phyloP scores from a whole-genome alignment of 1,284 basidiomycete genomes.

The Trichosporon ovoides region DNA sequence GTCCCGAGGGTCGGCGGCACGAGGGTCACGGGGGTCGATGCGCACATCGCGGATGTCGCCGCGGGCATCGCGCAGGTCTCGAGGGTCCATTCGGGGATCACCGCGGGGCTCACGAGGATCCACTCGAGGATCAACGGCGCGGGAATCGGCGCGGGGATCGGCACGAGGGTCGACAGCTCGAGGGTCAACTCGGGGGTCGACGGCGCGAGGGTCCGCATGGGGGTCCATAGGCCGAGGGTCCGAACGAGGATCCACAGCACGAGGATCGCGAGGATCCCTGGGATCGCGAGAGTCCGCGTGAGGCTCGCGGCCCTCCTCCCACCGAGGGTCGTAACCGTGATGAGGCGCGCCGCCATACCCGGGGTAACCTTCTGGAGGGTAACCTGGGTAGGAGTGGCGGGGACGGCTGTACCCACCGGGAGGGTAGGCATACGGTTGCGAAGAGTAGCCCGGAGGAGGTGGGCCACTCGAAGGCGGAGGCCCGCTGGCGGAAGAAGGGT shows the following conservation, averaged over 20 bases:
- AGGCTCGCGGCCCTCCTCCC: constrained; percentile 9
- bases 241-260: not conserved
- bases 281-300: constrained; percentile 4
- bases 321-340: constrained; percentile 15
- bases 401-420: constrained; percentile 1
- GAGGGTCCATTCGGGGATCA: not conserved
- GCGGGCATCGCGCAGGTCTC: not conserved
- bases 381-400: constrained; percentile 5
- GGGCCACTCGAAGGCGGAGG: constrained; percentile 1
- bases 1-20: constrained; percentile 1
- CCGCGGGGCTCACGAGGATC: not conserved
- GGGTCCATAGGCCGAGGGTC: not conserved
- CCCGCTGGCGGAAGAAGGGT: constrained; percentile 6
- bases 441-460: constrained; percentile 7
- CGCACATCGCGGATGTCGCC: not conserved
- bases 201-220: not conserved
- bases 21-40: constrained; percentile 5
- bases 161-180: not conserved
- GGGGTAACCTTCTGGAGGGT: constrained; percentile 3
- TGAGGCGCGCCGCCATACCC: constrained; percentile 10
- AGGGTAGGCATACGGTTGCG: constrained; percentile 10
- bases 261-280: constrained; percentile 6
- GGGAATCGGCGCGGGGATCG: not conserved
- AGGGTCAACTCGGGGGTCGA: not conserved
- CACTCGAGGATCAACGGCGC: constrained; percentile 3